Conservation (phyloP, 805 yeast genomes). For the Starmerella scarabaei region DNA sequence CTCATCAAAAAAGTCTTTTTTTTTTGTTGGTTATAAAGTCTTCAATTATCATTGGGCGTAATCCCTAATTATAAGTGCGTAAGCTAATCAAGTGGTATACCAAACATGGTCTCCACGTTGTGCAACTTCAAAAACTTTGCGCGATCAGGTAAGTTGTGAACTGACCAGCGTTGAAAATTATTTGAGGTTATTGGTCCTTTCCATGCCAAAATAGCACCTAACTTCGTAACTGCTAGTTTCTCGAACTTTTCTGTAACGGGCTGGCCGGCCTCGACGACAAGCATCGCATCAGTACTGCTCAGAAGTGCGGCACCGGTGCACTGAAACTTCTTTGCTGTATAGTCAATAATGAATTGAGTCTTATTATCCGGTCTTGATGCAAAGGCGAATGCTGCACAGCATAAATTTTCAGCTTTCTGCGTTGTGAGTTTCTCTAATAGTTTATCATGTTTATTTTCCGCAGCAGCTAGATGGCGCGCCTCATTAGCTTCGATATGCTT, state of each 20-base stretch:
- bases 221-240: conserved; percentile 39
- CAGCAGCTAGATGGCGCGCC: conserved; percentile 47
- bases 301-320: conserved; percentile 44
- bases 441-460: conserved; percentile 40
- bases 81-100: too few species aligned
- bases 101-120: conserved; percentile 6
- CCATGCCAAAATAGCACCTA: conserved; percentile 34
- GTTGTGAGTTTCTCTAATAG: conserved; percentile 33
- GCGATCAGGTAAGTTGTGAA: conserved; percentile 26
- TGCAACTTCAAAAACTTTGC: conserved; percentile 2
- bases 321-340: conserved; percentile 61
- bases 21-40: too few species aligned
- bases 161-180: conserved; percentile 58
- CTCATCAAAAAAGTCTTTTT: too few species aligned
- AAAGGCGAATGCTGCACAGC: conserved; percentile 47
- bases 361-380: conserved; percentile 45
- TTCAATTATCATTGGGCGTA: too few species aligned
- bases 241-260: conserved; percentile 50
- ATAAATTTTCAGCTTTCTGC: conserved; percentile 40
- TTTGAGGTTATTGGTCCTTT: conserved; percentile 47
- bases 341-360: conserved; percentile 61
- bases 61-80: too few species aligned
- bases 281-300: conserved; percentile 34
- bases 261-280: conserved; percentile 65
- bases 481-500: conserved; percentile 51